These are phyloP conservation scores for Pseudonitzschia multiseries DNA, from an alignment of 108 stramenopile genomes.

Conservation along the genomic window DNA sequence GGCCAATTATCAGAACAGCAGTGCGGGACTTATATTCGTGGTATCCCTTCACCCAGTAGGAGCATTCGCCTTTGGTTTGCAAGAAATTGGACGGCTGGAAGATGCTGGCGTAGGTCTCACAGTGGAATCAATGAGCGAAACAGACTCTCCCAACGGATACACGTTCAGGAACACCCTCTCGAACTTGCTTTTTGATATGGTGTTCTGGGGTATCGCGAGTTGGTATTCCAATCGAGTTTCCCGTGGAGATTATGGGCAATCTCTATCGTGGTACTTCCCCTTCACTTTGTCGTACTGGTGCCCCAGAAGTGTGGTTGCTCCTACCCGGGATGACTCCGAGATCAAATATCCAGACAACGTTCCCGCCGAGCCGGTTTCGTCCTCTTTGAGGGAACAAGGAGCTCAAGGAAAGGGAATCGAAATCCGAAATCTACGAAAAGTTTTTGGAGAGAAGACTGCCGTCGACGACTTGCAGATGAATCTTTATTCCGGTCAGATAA, in stretches of 20 bases:
- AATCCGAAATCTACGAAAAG: constrained; percentile 63
- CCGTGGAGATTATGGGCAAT: constrained; percentile 78
- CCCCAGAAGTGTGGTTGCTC: constrained; percentile 19
- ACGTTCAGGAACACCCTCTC: constrained; percentile 54
- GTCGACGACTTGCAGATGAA: constrained; percentile 86
- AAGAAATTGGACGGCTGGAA: constrained; percentile 78
- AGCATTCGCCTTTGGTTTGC: constrained; percentile 71
- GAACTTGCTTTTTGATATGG: constrained; percentile 68
- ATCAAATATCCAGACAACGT: constrained; percentile 27
- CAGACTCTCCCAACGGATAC: constrained; percentile 66
- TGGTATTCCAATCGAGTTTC: constrained; percentile 91
- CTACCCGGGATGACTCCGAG: constrained; percentile 18
- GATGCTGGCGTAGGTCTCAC: constrained; percentile 69
- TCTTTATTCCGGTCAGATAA: constrained; percentile 91
- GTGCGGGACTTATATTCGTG: constrained; percentile 31
- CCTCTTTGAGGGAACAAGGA: constrained; percentile 48
- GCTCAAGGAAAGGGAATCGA: constrained; percentile 56
- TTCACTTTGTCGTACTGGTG: constrained; percentile 78
- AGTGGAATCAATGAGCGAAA: constrained; percentile 32
- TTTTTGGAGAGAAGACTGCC: constrained; percentile 90
- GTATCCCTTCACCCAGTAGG: constrained; percentile 78
- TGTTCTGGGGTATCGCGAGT: constrained; percentile 80
- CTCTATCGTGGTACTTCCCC: constrained; percentile 81
- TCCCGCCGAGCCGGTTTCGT: constrained; percentile 59
- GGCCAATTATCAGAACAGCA: constrained; percentile 48